Evolutionary conservation across 2,329 filamentous ascomycete species (phyloP), one percentile per base, ranked within the genome.

Genomic region (Xylaria arbuscula): DNA sequence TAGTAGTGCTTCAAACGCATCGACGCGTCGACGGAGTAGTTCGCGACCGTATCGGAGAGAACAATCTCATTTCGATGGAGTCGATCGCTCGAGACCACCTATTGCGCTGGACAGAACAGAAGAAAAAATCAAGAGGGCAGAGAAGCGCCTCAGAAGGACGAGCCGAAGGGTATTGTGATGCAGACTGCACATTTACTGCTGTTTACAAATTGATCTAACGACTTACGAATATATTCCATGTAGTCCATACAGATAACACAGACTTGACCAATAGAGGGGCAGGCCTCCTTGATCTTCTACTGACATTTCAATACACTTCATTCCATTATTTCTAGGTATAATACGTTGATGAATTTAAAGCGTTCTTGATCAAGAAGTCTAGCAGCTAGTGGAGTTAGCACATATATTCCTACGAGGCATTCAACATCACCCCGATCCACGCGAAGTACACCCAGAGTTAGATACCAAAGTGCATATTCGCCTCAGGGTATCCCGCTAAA

Each of bases 11-110:
- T 63, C 61, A 38, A 22, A 7, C 7, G 32, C 51, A 17, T 51
- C 51, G 32, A 56, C 61, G 28, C 42, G 61, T 28, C 61, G 36
- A 40, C 61, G 36, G 61, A 64, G 40, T 15, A 38, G n/a, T 42
- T 28, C 40, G 36, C n/a, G 42, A 50, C 19, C n/a, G 22, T 42
- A 5, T 11, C 61, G 9, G 38, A 38, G 24, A 3, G 15, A 48
- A 24, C 40, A 36, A 1, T 50, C 40, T 48, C 40, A 36, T 11
- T 56, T 13, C 28, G 17, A 36, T 28, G 22, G 34, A 11, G 19
- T 3, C n/a, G 61, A 64, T 57, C 53, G 61, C 51, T 57, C 53
- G 32, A 50, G 34, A 51, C 61, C 61, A 32, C 61, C 61, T 42
- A 57, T 50, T 64, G 28, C 61, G 13, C 28, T 57, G 6, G 61